These are phyloP conservation scores for Diutina ranongensis DNA, from an alignment of 1,139 yeast species.

Conservation along the genomic window DNA sequence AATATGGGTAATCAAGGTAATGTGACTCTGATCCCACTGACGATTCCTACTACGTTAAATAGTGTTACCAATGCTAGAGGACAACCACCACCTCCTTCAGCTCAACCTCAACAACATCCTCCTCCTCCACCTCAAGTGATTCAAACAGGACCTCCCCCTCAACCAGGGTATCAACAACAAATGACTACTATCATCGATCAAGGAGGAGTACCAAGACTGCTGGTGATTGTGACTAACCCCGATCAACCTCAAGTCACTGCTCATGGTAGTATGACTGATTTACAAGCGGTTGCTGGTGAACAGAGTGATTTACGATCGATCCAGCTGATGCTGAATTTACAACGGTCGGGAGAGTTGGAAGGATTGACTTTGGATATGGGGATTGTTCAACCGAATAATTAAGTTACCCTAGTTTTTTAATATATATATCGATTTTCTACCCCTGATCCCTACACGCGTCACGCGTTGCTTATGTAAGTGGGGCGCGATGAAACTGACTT, in stretches of 20 bases:
- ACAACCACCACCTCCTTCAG: background rate
- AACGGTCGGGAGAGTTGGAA: conserved; percentile 5
- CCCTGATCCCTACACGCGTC: no score
- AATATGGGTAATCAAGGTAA: conserved; percentile 13
- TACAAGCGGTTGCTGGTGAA: background rate
- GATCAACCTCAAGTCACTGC: background rate
- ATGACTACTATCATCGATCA: background rate
- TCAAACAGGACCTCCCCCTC: background rate
- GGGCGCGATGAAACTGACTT: no score
- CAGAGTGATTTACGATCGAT: background rate
- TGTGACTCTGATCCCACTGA: conserved; percentile 20
- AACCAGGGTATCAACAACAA: background rate
- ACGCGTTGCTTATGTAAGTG: no score
- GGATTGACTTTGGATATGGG: conserved; percentile 5
- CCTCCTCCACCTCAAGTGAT: background rate
- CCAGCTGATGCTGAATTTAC: conserved; percentile 4
- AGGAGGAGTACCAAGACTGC: background rate
- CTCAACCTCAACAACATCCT: background rate
- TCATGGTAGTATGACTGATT: conserved; percentile 4
- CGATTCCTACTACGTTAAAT: conserved; percentile 23
- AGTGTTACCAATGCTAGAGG: background rate
- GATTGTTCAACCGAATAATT: conserved; percentile 4
- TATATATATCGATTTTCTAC: no score
- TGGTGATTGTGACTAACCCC: background rate
- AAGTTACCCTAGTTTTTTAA: no score